Evolutionary conservation across 108 stramenopile species (phyloP).

Genomic region (Skeletonema grethae): DNA sequence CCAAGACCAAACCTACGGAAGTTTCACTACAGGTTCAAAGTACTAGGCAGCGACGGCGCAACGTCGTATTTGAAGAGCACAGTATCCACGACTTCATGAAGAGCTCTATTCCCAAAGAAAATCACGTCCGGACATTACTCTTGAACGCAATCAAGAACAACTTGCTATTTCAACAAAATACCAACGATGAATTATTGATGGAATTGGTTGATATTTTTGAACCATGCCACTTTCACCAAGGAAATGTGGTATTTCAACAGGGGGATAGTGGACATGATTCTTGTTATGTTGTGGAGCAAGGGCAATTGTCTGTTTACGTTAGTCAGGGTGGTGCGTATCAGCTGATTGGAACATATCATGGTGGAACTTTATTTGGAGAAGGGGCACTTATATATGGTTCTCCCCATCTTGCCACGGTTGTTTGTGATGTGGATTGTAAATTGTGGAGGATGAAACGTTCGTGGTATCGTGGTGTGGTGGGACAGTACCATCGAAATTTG

Average conservation of each 20-base stretch:
- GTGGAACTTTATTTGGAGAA: slow-evolving; percentile 71
- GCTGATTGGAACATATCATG: slow-evolving; percentile 10
- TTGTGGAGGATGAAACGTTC: slow-evolving; percentile 59
- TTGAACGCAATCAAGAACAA: slow-evolving; percentile 61
- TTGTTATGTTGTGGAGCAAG: slow-evolving; percentile 73
- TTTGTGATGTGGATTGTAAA: slow-evolving; percentile 49
- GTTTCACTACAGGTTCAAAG: background rate
- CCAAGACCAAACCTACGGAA: background rate
- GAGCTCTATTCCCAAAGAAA: slow-evolving; percentile 47
- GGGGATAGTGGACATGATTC: slow-evolving; percentile 76
- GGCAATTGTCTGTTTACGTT: slow-evolving; percentile 60
- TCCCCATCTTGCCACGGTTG: slow-evolving; percentile 69
- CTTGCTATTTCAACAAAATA: slow-evolving; percentile 61
- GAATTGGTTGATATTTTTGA: slow-evolving; percentile 81
- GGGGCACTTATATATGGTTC: slow-evolving; percentile 81
- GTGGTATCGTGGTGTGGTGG: slow-evolving; percentile 51
- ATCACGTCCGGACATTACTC: slow-evolving; percentile 56
- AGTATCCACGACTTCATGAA: slow-evolving; percentile 43
- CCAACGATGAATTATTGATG: slow-evolving; percentile 58
- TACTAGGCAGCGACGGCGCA: slow-evolving; percentile 3
- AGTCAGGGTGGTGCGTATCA: slow-evolving; percentile 48
- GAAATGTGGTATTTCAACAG: slow-evolving; percentile 65
- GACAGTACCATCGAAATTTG: slow-evolving; percentile 44
- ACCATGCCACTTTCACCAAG: slow-evolving; percentile 22
- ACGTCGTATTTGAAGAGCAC: slow-evolving; percentile 28